Evolutionary conservation across 371 early-diverging fungal species (phyloP).

Genomic region (Coemansia sp.): DNA sequence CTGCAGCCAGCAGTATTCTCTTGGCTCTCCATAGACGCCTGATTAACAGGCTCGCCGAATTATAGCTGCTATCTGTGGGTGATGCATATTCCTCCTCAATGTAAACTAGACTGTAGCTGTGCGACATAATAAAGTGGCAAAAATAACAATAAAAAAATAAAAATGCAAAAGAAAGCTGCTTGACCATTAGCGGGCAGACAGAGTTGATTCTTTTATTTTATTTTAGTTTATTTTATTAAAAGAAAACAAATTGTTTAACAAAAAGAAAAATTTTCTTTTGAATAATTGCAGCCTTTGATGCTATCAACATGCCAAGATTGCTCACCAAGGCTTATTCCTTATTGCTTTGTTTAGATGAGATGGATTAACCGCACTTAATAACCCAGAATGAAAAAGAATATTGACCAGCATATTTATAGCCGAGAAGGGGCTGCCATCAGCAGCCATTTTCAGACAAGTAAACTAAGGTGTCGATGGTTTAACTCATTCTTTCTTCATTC

Average conservation of each 20-base stretch:
- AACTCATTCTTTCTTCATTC: neutral
- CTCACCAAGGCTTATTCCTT: too few relatives aligned
- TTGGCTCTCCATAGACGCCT: neutral
- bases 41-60: neutral
- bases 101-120: slow-evolving; percentile 1
- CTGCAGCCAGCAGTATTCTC: neutral
- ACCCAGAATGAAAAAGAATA: neutral
- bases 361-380: neutral
- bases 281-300: neutral
- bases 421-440: neutral
- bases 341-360: neutral
- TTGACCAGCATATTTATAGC: slow-evolving; percentile 15
- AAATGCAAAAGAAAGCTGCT: too few relatives aligned
- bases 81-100: neutral
- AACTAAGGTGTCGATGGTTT: slow-evolving; percentile 1
- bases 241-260: neutral
- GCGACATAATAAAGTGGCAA: neutral
- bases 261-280: neutral
- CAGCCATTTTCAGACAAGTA: neutral
- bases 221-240: neutral
- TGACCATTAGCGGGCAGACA: too few relatives aligned
- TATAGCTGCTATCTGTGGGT: neutral
- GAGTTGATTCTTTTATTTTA: too few relatives aligned
- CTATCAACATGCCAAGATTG: neutral
- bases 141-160: neutral